Evolutionary conservation across 768 basidiomycete species (phyloP).

Genomic region (Tephrocybe sp.): DNA sequence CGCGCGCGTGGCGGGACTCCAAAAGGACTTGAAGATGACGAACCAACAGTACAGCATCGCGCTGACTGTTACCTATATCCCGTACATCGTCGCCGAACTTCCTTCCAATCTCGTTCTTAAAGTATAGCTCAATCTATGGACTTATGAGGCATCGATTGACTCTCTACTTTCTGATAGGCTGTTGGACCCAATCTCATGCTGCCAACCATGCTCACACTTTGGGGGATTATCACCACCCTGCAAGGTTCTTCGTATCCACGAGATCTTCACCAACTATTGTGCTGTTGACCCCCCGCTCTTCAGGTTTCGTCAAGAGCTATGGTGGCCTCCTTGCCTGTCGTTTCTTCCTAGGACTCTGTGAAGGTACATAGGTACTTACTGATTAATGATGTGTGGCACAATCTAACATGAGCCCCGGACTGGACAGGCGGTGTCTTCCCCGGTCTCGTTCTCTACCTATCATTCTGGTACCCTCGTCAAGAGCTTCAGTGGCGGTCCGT

Average conservation of each 20-base stretch:
- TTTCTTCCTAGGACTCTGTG: slow-evolving; percentile 50
- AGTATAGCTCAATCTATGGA: slow-evolving; percentile 26
- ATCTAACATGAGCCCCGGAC: background rate
- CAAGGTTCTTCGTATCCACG: too few species aligned
- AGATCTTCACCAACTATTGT: too few species aligned
- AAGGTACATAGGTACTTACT: slow-evolving; percentile 31
- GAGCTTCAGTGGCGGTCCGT: slow-evolving; percentile 42
- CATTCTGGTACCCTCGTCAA: slow-evolving; percentile 55
- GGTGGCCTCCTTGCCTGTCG: slow-evolving; percentile 42
- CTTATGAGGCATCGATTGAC: too few species aligned
- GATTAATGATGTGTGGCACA: background rate
- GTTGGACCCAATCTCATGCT: slow-evolving; percentile 18
- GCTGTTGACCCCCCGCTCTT: background rate
- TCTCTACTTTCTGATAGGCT: slow-evolving; percentile 2
- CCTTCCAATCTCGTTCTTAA: slow-evolving; percentile 62
- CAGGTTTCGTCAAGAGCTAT: slow-evolving; percentile 50
- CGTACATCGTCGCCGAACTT: slow-evolving; percentile 55
- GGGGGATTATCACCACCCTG: slow-evolving; percentile 3
- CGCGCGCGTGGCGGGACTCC: slow-evolving; percentile 60
- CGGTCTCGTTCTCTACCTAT: too few species aligned
- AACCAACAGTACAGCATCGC: slow-evolving; percentile 50
- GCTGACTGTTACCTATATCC: too few species aligned
- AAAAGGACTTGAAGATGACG: slow-evolving; percentile 50
- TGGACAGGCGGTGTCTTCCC: slow-evolving; percentile 53
- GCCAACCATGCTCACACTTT: too few species aligned